phyloP scores from a whole-genome alignment of 140 eudicot genomes.

The Ambrosia hybrid region DNA sequence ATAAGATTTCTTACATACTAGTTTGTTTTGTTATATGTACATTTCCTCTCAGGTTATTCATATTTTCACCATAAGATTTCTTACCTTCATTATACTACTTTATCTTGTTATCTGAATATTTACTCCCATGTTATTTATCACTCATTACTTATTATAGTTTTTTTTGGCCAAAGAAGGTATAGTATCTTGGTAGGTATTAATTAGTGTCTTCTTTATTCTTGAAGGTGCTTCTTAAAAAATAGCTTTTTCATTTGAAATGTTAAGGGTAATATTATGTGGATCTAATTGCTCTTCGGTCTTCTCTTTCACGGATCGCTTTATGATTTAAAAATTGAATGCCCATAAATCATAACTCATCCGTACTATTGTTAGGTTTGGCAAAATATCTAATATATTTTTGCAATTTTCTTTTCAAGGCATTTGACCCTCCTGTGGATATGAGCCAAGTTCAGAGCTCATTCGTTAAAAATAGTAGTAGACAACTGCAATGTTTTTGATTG shows the following conservation, averaged over 20 bases:
- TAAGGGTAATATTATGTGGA: conserved; percentile 53
- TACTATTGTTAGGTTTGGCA: not conserved
- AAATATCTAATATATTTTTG: not conserved
- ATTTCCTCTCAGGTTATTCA: no score
- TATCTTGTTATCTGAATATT: not conserved
- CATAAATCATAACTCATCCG: conserved; percentile 4
- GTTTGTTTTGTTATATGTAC: no score
- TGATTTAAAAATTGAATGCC: not conserved
- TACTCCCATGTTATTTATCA: not conserved
- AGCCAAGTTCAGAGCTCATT: conserved; percentile 36
- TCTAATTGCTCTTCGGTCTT: not conserved
- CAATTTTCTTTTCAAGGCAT: conserved; percentile 54
- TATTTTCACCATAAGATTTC: no score
- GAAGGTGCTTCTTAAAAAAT: conserved; percentile 82
- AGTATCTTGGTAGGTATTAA: conserved; percentile 18
- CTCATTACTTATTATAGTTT: not conserved
- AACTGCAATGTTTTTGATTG: no score
- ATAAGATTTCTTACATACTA: no score
- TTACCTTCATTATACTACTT: not conserved
- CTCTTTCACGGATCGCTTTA: not conserved
- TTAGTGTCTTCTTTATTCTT: conserved; percentile 21
- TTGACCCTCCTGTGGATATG: conserved; percentile 96
- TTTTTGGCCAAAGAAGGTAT: conserved; percentile 3
- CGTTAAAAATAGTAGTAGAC: no score
- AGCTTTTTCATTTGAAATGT: conserved; percentile 74